A percentile compares a stretch with the other conserved stretches of the same genome.
phyloP scores from a whole-genome alignment of 805 yeast species.

The Suhomyces faveliae region DNA sequence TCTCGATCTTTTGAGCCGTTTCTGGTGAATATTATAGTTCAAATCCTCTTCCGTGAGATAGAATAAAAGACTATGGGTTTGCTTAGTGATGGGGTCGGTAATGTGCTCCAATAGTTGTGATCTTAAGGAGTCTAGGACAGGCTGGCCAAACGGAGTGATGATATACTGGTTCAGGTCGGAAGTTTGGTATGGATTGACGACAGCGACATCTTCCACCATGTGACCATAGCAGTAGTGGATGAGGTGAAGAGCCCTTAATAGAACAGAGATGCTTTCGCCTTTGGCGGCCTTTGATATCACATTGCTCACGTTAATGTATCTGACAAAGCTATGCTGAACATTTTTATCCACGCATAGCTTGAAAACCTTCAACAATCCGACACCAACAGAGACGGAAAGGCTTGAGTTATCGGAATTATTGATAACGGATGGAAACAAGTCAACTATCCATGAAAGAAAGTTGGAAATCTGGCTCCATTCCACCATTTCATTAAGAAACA shows the following conservation, averaged over 20 bases:
- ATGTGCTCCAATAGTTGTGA: slow-evolving; percentile 3
- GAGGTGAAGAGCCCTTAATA: slow-evolving; percentile 23
- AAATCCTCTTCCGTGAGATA: neutral
- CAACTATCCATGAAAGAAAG: slow-evolving; percentile 25
- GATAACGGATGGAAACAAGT: slow-evolving; percentile 9
- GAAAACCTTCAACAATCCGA: slow-evolving; percentile 24
- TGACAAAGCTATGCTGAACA: slow-evolving; percentile 19
- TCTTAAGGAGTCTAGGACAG: slow-evolving; percentile 17
- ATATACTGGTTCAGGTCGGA: slow-evolving; percentile 9
- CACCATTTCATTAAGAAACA: slow-evolving; percentile 22
- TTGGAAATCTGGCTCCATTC: slow-evolving; percentile 28
- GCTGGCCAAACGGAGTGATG: slow-evolving; percentile 17
- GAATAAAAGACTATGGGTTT: neutral
- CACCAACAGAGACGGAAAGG: slow-evolving; percentile 12
- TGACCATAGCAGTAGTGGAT: slow-evolving; percentile 19
- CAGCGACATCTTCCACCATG: slow-evolving; percentile 6
- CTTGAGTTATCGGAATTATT: neutral
- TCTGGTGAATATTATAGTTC: neutral
- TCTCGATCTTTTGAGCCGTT: neutral
- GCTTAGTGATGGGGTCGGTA: slow-evolving; percentile 2
- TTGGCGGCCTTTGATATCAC: slow-evolving; percentile 6
- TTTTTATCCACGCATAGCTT: slow-evolving; percentile 21
- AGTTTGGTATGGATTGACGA: slow-evolving; percentile 12
- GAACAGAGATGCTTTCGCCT: slow-evolving; percentile 8
- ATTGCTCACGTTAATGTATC: slow-evolving; percentile 15